phyloP scores from a whole-genome alignment of 345 rosid genomes.

The Anacardium occidentale region DNA sequence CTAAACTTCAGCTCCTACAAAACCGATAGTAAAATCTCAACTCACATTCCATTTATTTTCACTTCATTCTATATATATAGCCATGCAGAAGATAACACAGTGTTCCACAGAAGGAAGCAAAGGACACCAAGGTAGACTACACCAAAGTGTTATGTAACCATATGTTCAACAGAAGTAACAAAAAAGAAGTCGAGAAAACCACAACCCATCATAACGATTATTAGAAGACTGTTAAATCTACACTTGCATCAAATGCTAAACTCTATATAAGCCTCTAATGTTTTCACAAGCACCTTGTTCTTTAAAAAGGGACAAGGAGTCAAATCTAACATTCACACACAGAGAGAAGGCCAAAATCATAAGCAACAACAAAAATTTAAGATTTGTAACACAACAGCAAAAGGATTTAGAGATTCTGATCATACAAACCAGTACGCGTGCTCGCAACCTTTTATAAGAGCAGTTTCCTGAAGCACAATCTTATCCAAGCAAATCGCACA shows the following conservation, averaged over 20 bases:
- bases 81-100: too few species aligned
- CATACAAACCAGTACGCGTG: slow-evolving; percentile 90
- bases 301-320: background rate
- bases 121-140: background rate
- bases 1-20: too few species aligned
- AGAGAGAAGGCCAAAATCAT: background rate
- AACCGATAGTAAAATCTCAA: too few species aligned
- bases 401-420: slow-evolving; percentile 9
- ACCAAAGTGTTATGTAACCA: background rate
- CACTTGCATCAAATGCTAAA: background rate
- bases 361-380: too few species aligned
- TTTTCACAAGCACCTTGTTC: background rate
- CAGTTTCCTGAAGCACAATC: slow-evolving; percentile 81
- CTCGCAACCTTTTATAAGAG: slow-evolving; percentile 92
- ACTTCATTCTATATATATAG: too few species aligned
- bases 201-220: background rate
- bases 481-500: slow-evolving; percentile 88
- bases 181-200: too few species aligned
- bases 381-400: background rate
- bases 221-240: background rate
- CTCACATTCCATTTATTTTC: too few species aligned
- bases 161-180: background rate
- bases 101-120: too few species aligned
- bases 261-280: background rate
- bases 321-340: background rate